Evolutionary conservation across 805 yeast species (phyloP), one percentile per base, ranked within the genome.

Genomic region (Lachancea fermentati): DNA sequence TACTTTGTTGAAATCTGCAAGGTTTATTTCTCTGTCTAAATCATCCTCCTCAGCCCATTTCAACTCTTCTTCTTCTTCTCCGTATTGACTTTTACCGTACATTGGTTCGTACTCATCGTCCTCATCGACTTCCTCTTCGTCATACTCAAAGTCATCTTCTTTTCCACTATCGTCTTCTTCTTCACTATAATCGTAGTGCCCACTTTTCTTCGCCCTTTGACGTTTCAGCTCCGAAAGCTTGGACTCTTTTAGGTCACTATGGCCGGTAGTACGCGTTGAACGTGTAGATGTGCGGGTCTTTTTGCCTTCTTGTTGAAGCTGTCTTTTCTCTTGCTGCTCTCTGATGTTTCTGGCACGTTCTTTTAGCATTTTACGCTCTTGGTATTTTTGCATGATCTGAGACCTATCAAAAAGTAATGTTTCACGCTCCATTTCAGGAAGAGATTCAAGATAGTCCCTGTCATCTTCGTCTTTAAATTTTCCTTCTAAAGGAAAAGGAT

Each of bases 351-450:
- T 76, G 52, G 86, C 82, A 64, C 97, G 82, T 58, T 86, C 81
- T 19, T 85, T 87, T 54, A 94, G 77, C 53, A 83, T 80, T 59
- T 76, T 76, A 57, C 87, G 78, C 65, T 93, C 97, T 44, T 85
- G 80, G 64, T 72, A 89, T 50, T 84, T 79, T 62, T 91, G 95
- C 79, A 86, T 76, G 46, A 85, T 94, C 64, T 88, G 96, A 6
- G 86, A 77, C 63, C 99, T 85, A 42, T 91, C 97, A 53, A 86
- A 93, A 41, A 93, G 73, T 41, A 88, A 77, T 51, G 84, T 81
- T 68, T 93, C 98, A 56, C 97, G 82, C 55, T 85, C 85, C 61
- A 93, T 77, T 69, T 93, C 98, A 41, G 91, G 95, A 79, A 93
- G 73, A 1, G 70, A 58, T 35, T 72, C 79, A 55, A 85, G 68